Base-by-base conservation (phyloP, 2,329 filamentous ascomycete species). In the Diaporthe ampelina region DNA sequence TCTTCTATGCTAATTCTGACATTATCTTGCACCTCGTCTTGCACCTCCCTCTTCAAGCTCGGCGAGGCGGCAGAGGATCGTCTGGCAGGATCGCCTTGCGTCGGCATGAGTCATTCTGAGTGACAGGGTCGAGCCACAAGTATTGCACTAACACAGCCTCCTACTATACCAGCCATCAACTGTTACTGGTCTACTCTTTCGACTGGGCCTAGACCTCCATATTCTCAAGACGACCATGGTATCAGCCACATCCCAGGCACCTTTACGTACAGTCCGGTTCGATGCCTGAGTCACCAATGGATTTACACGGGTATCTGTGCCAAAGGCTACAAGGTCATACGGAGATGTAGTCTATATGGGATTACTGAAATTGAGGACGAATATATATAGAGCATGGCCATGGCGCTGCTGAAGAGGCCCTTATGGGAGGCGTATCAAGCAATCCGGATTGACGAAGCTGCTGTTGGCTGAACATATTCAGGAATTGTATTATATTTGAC, bases 81-180 rank as follows among this genome's bases (percentile, higher is more conserved):
- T 24, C 21, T 52, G 1, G 21, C 15, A 32, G 45, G 29, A 52
- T 67, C 63, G 63, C 63, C 45, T 67, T 54, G 63, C 63, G 26
- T 68, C 63, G 48, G 63, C 63, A 68, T 68, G 63, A 68, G 63
- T 68, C 63, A 68, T 68, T 40, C 45, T 54, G 63, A 68, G 63
- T 24, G 63, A 52, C 5, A 13, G 4, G 8, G 21, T 17, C 21
- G 63, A 15, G 0, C 1, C 0, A 1, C 0, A 21, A 9, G 63
- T 68, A 26, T 4, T 9, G 0, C n/a, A 40, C 45, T 68, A 68
- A n/a, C n/a, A n/a, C n/a, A n/a, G n/a, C n/a, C n/a, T n/a, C n/a
- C n/a, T n/a, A n/a, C n/a, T n/a, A n/a, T n/a, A n/a, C n/a, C n/a
- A n/a, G n/a, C n/a, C n/a, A n/a, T n/a, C n/a, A n/a, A n/a, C n/a